Evolutionary conservation across 352 stramenopile genomes (phyloP), one percentile per base, ranked within the genome.

Genomic region (Globisporangium takayamanum): DNA sequence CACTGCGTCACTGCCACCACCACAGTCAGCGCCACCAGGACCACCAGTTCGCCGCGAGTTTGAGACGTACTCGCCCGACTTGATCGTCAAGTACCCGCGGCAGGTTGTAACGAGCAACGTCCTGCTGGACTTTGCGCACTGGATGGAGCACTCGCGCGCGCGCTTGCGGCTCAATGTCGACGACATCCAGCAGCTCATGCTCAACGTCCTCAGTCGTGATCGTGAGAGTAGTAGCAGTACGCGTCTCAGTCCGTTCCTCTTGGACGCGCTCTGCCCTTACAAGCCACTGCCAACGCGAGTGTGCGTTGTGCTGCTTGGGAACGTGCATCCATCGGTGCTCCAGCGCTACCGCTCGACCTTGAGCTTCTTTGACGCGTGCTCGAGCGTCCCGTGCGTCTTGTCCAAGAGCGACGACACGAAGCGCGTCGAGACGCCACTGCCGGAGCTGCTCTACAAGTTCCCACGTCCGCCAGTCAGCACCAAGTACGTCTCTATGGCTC

Each of bases 381-480:
- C 83, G 16, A 89, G 77, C 51, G 58, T 93, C 18, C 85, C 85
- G 6, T 75, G 80, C 11, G 71, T 77, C 55, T 64, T 94, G 5
- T 71, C 73, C n/a, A 91, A 90, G 56, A 68, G 67, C 10, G 71
- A 76, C 18, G 74, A 86, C 48, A 66, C 77, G 25, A 64, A 76
- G 37, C 72, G 69, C 42, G 66, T 75, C 4, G 85, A 94, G 60
- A 70, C 67, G 8, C 78, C 83, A 10, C 60, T 94, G 4, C 59
- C 82, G 0, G 73, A 88, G 51, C 60, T 91, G 22, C 57, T 94
- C 16, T 92, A 88, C 60, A 76, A 73, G 57, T 94, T 91, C 50
- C 72, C 85, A 3, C 72, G 76, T 44, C 78, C 78, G 4, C 69
- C 68, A 7, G 81, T 88, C 10, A 66, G 87, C 57, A 88, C 78